Percentiles rank a stretch among this genome's conserved stretches.
phyloP scores from a whole-genome alignment of 2,329 filamentous ascomycete genomes.

The Aspergillus sp. region DNA sequence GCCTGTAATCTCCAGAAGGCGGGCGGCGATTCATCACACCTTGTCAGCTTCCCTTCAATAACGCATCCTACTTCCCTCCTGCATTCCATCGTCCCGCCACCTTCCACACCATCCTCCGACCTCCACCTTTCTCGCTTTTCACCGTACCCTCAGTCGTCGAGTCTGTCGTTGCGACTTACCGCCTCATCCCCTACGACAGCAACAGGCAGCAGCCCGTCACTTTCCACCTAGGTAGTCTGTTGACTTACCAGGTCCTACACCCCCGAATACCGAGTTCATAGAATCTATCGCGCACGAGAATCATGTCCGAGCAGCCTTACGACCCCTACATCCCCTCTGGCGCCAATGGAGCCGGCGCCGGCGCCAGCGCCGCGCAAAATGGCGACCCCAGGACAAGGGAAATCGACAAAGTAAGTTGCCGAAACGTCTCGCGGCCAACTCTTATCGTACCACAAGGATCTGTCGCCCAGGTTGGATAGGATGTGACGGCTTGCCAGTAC shows the following conservation, averaged over 20 bases:
- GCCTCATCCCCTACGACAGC: conserved; percentile 13
- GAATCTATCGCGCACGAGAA: conserved; percentile 25
- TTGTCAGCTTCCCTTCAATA: conserved; percentile 27
- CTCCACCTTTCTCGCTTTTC: conserved; percentile 1
- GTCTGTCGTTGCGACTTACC: conserved; percentile 9
- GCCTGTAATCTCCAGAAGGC: conserved; percentile 28
- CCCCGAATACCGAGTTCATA: conserved; percentile 9
- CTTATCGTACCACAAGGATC: neutral
- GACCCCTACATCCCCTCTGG: conserved; percentile 85
- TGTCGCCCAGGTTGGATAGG: neutral
- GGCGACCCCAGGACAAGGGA: conserved; percentile 69
- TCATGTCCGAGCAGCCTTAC: conserved; percentile 70
- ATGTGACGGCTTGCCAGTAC: neutral
- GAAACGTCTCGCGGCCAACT: neutral
- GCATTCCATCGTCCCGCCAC: conserved; percentile 12
- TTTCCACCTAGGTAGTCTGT: conserved; percentile 19
- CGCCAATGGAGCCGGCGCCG: conserved; percentile 45
- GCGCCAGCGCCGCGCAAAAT: conserved; percentile 53
- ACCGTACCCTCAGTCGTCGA: neutral
- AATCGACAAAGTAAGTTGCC: conserved; percentile 77
- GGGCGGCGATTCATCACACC: conserved; percentile 28
- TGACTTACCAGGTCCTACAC: conserved; percentile 22
- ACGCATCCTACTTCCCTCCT: conserved; percentile 8
- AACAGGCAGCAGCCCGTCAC: conserved; percentile 17
- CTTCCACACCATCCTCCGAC: conserved; percentile 2